These are phyloP conservation scores for Paraurostyla sp. DNA, from an alignment of 73 alveolate genomes.

Conservation along the genomic window DNA sequence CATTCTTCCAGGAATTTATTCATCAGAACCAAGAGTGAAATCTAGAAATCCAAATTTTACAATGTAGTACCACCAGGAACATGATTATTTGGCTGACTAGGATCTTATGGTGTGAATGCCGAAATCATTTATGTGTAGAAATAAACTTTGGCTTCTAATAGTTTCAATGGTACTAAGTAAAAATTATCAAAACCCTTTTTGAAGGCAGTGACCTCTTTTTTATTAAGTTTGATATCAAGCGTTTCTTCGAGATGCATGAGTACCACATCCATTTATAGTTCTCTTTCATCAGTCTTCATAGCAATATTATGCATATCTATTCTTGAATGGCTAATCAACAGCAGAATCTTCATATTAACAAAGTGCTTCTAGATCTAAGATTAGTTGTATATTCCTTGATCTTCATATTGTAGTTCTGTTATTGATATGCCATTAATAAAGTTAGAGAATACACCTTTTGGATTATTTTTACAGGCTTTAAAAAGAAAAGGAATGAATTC, in stretches of 20 bases:
- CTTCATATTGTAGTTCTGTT: neutral
- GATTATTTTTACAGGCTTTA: slow-evolving; percentile 13
- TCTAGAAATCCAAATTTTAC: slow-evolving; percentile 14
- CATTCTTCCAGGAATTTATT: slow-evolving; percentile 28
- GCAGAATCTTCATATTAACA: neutral
- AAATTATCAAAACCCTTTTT: slow-evolving; percentile 52
- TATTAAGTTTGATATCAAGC: neutral
- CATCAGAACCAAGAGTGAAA: slow-evolving; percentile 30
- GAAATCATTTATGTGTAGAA: neutral
- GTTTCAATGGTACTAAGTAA: slow-evolving; percentile 13
- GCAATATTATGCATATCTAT: neutral
- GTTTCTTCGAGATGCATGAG: slow-evolving; percentile 38
- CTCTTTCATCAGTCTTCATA: slow-evolving; percentile 39
- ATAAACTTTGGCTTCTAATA: neutral
- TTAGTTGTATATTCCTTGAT: no score
- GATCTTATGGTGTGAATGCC: no score
- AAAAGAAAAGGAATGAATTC: slow-evolving; percentile 13
- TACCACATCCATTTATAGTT: slow-evolving; percentile 49
- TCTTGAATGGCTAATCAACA: neutral
- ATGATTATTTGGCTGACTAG: no score
- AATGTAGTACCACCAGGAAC: neutral
- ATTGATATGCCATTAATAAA: neutral
- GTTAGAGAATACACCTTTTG: slow-evolving; percentile 52
- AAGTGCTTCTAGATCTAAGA: slow-evolving; percentile 18
- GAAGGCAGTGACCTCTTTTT: slow-evolving; percentile 5